A percentile compares a stretch with the other conserved stretches of the same genome.
Conservation (phyloP, 2,329 filamentous ascomycete species). For the Aspergillus niger region DNA sequence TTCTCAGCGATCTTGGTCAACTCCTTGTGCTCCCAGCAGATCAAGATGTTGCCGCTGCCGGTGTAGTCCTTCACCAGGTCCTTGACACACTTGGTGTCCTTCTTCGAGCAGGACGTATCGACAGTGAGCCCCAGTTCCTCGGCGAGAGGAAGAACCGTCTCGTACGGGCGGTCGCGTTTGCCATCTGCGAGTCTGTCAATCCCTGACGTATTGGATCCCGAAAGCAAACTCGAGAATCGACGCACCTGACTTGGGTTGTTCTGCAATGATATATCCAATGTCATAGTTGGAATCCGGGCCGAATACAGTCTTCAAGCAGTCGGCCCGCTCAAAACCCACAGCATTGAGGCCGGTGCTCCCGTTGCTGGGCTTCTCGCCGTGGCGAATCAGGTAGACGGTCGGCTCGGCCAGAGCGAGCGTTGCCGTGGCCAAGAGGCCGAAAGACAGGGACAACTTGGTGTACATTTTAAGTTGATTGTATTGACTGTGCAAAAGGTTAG, state of each 20-base stretch:
- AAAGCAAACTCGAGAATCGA: background rate
- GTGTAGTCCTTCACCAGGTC: constrained; percentile 52
- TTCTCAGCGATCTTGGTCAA: constrained; percentile 55
- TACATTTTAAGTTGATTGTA: constrained; percentile 4
- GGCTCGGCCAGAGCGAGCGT: constrained; percentile 34
- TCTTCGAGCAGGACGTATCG: constrained; percentile 59
- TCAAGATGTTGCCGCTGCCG: constrained; percentile 59
- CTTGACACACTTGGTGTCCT: constrained; percentile 58
- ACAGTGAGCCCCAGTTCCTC: constrained; percentile 57
- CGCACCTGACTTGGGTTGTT: constrained; percentile 51
- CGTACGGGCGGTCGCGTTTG: constrained; percentile 54
- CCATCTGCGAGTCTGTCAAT: constrained; percentile 43
- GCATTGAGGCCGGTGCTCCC: constrained; percentile 54
- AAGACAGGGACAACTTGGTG: constrained; percentile 5
- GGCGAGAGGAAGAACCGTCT: constrained; percentile 61
- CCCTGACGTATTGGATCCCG: background rate
- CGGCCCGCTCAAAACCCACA: constrained; percentile 57
- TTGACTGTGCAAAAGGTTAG: background rate
- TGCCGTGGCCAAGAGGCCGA: constrained; percentile 18
- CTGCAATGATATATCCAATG: constrained; percentile 61
- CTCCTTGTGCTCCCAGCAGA: constrained; percentile 63
- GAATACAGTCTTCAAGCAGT: constrained; percentile 62
- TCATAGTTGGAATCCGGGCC: constrained; percentile 54
- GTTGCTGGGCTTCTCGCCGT: constrained; percentile 62
- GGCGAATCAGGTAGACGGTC: constrained; percentile 64